Percentiles rank a stretch among this genome's conserved stretches.
These are phyloP conservation scores for Lactifluus subvellereus DNA, from an alignment of 768 basidiomycete genomes.

Conservation along the genomic window DNA sequence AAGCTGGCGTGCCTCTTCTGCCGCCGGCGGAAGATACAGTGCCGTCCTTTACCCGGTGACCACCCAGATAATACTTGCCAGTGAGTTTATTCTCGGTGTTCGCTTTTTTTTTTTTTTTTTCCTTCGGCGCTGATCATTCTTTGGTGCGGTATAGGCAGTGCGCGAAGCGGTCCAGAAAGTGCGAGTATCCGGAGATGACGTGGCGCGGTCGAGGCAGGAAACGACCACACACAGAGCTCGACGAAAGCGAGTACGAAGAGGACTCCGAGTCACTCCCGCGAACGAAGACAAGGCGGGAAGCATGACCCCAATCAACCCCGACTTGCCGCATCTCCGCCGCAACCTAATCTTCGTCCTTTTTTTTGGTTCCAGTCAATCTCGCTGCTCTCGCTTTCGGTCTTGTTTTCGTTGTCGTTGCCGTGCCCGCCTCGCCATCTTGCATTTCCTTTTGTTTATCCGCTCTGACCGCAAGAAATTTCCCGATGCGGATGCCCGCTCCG, in stretches of 20 bases:
- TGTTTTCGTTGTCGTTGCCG: not conserved
- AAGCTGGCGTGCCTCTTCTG: constrained; percentile 20
- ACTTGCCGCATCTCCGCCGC: too few species aligned
- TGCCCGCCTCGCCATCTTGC: not conserved
- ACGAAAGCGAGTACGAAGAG: constrained; percentile 15
- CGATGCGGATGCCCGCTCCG: not conserved
- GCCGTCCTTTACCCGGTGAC: constrained; percentile 14
- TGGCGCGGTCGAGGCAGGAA: constrained; percentile 21
- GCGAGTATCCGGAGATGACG: constrained; percentile 21
- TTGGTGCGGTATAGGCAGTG: constrained; percentile 8
- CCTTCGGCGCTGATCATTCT: not conserved
- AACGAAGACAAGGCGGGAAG: not conserved
- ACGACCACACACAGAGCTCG: not conserved
- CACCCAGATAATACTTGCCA: constrained; percentile 9
- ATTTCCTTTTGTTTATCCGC: not conserved
- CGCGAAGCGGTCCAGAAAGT: constrained; percentile 13
- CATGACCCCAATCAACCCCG: not conserved
- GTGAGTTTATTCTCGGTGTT: not conserved
- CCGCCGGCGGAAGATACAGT: constrained; percentile 22
- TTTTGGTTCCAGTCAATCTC: not conserved
- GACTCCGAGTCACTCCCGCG: not conserved
- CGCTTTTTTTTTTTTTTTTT: not conserved
- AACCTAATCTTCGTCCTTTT: not conserved
- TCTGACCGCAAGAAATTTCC: not conserved
- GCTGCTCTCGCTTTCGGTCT: constrained; percentile 4